A percentile compares a stretch with the other conserved stretches of the same genome.
Conservation (phyloP, 345 rosid species). For the Eucalyptus viminalis region DNA sequence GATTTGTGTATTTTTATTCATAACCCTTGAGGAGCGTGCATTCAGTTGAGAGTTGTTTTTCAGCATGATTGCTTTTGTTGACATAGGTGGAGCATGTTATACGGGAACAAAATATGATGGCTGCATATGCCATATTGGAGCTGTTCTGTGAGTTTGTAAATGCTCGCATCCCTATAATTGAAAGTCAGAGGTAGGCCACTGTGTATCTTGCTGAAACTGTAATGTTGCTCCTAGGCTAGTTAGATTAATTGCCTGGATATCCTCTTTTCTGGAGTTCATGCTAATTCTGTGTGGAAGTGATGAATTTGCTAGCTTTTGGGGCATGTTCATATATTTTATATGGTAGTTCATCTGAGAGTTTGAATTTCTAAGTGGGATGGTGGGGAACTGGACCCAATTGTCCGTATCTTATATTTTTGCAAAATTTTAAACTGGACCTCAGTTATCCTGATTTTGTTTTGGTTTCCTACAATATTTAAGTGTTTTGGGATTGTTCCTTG, state of each 20-base stretch:
- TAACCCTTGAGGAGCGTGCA: background rate
- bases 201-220: background rate
- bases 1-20: background rate
- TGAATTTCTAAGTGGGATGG: background rate
- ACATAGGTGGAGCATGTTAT: constrained; percentile 91
- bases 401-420: background rate
- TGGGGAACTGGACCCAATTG: background rate
- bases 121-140: constrained; percentile 83
- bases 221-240: background rate
- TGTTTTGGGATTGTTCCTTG: background rate
- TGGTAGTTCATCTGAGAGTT: background rate
- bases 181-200: constrained; percentile 56
- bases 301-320: background rate
- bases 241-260: background rate
- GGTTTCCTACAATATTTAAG: background rate
- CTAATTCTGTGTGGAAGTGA: background rate
- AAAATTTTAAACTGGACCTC: background rate
- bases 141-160: constrained; percentile 86
- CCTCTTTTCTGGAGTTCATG: background rate
- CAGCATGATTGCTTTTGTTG: background rate
- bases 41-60: background rate
- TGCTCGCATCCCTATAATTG: constrained; percentile 81
- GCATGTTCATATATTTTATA: background rate
- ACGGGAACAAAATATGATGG: constrained; percentile 70
- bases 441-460: background rate